Evolutionary conservation across 2,329 filamentous ascomycete species (phyloP).

Genomic region (Emmonsia crescens): DNA sequence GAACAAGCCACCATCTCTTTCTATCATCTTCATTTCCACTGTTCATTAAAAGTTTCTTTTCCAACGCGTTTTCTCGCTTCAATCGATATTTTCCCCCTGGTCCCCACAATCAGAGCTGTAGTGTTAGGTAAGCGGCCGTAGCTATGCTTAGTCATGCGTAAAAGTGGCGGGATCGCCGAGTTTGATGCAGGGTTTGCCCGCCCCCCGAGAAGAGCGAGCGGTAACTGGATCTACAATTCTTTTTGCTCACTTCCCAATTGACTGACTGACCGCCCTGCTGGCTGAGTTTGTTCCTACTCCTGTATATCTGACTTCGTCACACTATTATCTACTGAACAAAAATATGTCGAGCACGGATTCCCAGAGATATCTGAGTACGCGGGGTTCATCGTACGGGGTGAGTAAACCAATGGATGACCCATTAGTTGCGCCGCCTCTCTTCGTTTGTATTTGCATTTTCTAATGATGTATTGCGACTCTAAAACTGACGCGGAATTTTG

Average conservation of each 20-base stretch:
- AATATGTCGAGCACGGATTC: conserved; percentile 27
- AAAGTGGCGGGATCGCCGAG: neutral
- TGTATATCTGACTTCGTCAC: neutral
- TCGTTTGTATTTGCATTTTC: neutral
- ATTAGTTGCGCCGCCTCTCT: neutral
- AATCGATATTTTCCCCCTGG: neutral
- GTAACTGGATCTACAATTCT: neutral
- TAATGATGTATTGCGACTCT: neutral
- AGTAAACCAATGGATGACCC: conserved; percentile 15
- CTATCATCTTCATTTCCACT: neutral
- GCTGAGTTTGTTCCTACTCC: neutral
- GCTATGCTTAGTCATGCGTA: neutral
- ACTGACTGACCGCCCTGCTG: neutral
- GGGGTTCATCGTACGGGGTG: conserved; percentile 54
- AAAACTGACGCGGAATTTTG: conserved; percentile 1
- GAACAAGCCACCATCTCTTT: neutral
- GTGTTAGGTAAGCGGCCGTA: too few species aligned
- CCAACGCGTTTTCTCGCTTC: neutral
- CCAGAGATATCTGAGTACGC: conserved; percentile 52
- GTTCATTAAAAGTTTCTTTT: neutral
- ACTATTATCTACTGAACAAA: neutral
- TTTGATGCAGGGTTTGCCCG: neutral
- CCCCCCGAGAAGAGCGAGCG: neutral
- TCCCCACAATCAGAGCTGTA: neutral
- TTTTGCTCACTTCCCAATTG: neutral